Base-by-base conservation (phyloP, 805 yeast genomes). In the Dipodascopsis uninucleata region DNA sequence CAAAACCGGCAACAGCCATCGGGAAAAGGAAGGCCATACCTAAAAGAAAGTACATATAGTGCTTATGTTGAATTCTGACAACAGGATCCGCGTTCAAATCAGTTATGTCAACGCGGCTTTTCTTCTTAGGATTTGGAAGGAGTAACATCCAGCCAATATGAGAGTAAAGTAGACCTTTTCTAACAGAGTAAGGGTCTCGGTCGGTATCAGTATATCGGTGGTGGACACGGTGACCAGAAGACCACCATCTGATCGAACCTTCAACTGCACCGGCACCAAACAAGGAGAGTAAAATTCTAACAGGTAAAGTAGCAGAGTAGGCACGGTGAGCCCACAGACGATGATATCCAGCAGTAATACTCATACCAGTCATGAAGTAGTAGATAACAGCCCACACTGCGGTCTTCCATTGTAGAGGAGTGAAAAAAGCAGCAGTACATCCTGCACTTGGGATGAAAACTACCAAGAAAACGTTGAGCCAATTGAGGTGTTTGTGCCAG, bases 121-220 rank as follows among this genome's bases (percentile, higher is more conserved):
- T 68, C 68, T 76, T 66, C 69, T 76, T 76, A 16, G 80, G 75
- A 63, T 78, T 79, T 53, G 85, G 88, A 55, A 74, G 74, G 47
- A 82, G 70, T 26, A 87, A 61, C 68, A 85, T 74, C 95, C 96
- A 89, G 2, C 96, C 97, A 67, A 87, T 71, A 66, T 88, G 96
- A 26, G 90, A 79, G 76, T 79, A 88, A 58, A 76, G 66, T 57
- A 87, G 74, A 0, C 97, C 96, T 47, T 84, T 74, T 60, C 89
- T 77, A 29, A 84, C 81, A 59, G 80, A 80, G 65, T 85, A 87
- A 1, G 97, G 97, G 64, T 89, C 97, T 58, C 76, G 74, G 49
- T 85, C 95, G 0, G 94, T 82, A 61, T 89, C 96, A 33, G 93
- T 81, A 63, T 76, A 85, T 47, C 90, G 77, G 65, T 89, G 97